Evolutionary conservation across 2,329 filamentous ascomycete genomes (phyloP), one percentile per base, ranked within the genome.

Genomic region (Huntiella moniliformis): DNA sequence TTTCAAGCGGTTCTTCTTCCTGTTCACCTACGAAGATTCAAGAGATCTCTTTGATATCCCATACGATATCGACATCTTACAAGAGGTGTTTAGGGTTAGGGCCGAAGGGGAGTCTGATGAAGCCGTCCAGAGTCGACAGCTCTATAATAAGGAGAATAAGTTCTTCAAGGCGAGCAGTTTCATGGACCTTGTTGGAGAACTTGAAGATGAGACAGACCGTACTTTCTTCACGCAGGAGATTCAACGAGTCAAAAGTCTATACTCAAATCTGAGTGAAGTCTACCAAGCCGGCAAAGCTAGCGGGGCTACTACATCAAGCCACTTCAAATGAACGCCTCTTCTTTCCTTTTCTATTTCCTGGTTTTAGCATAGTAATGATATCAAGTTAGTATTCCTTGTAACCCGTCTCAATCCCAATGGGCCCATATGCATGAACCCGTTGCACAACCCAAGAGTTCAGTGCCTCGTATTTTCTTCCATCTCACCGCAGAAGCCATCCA

Each of bases 21-120:
- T 74, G 41, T 75, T 74, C 56, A 73, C 70, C 0, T 72, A 74
- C 54, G 67, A 73, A 55, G 71, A 75, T 54, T 73, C 66, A 44
- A 60, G 70, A 35, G 69, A 74, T 51, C 53, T 71, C 4, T 74
- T 75, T 52, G 55, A 57, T 2, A 73, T 74, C 46, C 70, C 70
- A 2, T 66, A 73, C 54, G 71, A 75, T 49, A 72, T 74, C 50
- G 65, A 73, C 42, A 74, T 75, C 46, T 53, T 75, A 40, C 59
- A 71, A 54, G 59, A 67, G 47, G 70, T 75, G 1, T 75, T 74
- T 52, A 61, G 67, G 3, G 70, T 74, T 1, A 59, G 56, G 3
- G 62, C 56, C 0, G 56, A 58, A 0, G 47, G 50, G 0, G 63
- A 69, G 51, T 58, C 56, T 7, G 58, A 60, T 2, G 62, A 61